Conservation (phyloP, 1,284 basidiomycete genomes). For the Athelia psychrophila region DNA sequence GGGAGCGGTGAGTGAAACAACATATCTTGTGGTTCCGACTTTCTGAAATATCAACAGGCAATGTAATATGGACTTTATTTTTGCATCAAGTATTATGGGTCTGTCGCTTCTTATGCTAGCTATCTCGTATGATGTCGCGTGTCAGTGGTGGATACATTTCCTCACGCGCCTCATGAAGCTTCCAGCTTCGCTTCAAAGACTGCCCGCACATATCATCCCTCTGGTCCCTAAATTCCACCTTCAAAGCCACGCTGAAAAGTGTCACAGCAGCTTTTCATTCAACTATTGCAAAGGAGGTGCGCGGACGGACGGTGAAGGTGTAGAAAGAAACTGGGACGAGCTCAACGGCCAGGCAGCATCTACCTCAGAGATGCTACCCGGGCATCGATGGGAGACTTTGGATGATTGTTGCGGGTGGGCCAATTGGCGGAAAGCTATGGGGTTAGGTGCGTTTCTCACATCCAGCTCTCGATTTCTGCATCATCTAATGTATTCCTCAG, state of each 20-base stretch:
- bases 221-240: constrained; percentile 8
- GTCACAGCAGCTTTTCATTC: constrained; percentile 15
- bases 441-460: not conserved
- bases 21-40: not conserved
- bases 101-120: not conserved
- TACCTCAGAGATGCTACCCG: constrained; percentile 16
- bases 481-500: not conserved
- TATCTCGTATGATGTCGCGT: constrained; percentile 12
- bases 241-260: constrained; percentile 6
- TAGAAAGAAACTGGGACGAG: constrained; percentile 18
- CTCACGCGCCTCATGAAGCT: not conserved
- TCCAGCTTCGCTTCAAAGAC: not conserved
- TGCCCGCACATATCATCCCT: not conserved
- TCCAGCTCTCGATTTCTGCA: not conserved
- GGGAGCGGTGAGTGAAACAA: constrained; percentile 11
- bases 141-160: constrained; percentile 13
- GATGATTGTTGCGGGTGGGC: not conserved
- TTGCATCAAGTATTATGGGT: constrained; percentile 9
- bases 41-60: constrained; percentile 12
- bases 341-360: constrained; percentile 9
- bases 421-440: not conserved
- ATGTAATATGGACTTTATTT: constrained; percentile 17
- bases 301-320: constrained; percentile 18
- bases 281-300: constrained; percentile 14
- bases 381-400: constrained; percentile 3